Conservation (phyloP, 768 basidiomycete genomes). For the Lentinula raphanica region DNA sequence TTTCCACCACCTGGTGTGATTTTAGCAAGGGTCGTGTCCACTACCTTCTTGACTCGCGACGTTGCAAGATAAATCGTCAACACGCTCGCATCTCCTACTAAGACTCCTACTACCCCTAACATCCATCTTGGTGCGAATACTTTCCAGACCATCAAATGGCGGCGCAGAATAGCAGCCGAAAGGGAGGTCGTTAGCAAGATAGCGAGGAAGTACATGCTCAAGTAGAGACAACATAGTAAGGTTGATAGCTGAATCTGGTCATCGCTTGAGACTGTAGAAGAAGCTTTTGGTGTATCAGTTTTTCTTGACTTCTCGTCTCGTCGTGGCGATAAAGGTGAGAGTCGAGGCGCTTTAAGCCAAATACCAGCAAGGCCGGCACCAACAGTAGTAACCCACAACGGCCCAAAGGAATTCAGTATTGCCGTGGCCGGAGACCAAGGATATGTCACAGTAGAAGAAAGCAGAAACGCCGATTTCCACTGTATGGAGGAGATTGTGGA, state of each 20-base stretch:
- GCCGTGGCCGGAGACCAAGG: constrained; percentile 73
- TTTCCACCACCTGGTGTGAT: background rate
- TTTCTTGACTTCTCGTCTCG: constrained; percentile 19
- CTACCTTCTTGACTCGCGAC: background rate
- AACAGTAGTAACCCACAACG: constrained; percentile 59
- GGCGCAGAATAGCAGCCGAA: constrained; percentile 67
- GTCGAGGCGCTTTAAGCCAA: constrained; percentile 39
- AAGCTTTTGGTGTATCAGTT: background rate
- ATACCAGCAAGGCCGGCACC: constrained; percentile 67
- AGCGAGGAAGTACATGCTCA: constrained; percentile 64
- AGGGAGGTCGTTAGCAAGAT: constrained; percentile 66
- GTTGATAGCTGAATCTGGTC: background rate
- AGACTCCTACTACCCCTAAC: constrained; percentile 58
- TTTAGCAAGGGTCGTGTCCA: background rate
- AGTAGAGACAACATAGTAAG: constrained; percentile 44
- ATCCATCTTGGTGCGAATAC: constrained; percentile 96
- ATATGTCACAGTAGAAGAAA: constrained; percentile 64
- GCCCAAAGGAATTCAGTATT: constrained; percentile 71
- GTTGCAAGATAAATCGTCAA: constrained; percentile 62
- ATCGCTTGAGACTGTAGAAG: background rate
- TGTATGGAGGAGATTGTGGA: constrained; percentile 84
- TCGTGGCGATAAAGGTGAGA: background rate
- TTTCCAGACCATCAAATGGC: constrained; percentile 99
- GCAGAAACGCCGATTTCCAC: constrained; percentile 91
- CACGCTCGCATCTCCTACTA: constrained; percentile 68